Percentiles rank a stretch among this genome's conserved stretches.
These are phyloP conservation scores for Sutorius eximius DNA, from an alignment of 1,284 basidiomycete species.

Conservation along the genomic window DNA sequence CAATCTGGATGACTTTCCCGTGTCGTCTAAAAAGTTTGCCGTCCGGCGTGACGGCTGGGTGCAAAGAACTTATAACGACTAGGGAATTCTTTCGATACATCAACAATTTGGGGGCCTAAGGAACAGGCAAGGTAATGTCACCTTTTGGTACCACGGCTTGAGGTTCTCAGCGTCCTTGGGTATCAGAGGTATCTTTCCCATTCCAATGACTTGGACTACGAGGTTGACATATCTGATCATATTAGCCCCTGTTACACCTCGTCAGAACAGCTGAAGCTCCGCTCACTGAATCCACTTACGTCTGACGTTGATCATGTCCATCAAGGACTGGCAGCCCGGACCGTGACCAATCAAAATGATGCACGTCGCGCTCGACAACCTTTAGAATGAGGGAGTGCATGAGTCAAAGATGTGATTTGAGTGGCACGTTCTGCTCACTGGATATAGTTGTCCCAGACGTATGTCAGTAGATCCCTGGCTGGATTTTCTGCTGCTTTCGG, in stretches of 20 bases:
- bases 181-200: constrained; percentile 54
- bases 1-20: constrained; percentile 56
- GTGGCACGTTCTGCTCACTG: constrained; percentile 51
- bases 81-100: constrained; percentile 55
- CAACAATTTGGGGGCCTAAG: background rate
- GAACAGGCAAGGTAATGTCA: constrained; percentile 25
- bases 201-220: constrained; percentile 77
- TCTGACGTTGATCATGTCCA: constrained; percentile 70
- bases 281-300: constrained; percentile 44
- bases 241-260: constrained; percentile 38
- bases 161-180: constrained; percentile 54
- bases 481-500: constrained; percentile 31
- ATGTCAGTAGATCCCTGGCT: constrained; percentile 62
- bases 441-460: constrained; percentile 95
- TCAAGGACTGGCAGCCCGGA: constrained; percentile 72
- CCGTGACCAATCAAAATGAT: constrained; percentile 89
- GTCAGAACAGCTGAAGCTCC: constrained; percentile 4
- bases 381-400: constrained; percentile 29
- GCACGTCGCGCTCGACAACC: constrained; percentile 67
- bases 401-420: background rate
- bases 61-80: constrained; percentile 59
- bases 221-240: constrained; percentile 65
- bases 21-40: constrained; percentile 58
- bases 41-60: constrained; percentile 50
- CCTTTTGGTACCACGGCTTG: constrained; percentile 65